Conservation (phyloP, 495 filamentous ascomycete genomes). For the Trichoderma orchidacearum region DNA sequence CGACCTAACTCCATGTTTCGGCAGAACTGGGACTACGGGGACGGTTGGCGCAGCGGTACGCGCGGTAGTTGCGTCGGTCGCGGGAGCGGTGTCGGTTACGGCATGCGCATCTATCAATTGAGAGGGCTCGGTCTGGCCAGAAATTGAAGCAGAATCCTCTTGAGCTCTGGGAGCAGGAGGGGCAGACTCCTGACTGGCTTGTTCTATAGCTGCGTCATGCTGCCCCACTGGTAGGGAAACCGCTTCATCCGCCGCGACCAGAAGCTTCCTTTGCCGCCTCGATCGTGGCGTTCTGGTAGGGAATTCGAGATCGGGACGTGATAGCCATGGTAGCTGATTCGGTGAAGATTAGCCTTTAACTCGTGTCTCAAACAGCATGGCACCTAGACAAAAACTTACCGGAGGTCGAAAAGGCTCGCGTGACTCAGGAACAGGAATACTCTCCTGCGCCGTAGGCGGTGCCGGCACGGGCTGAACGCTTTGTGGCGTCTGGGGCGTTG, state of each 20-base stretch:
- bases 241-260: slow-evolving; percentile 14
- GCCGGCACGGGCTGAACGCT: neutral
- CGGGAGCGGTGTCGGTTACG: slow-evolving; percentile 9
- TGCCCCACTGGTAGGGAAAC: slow-evolving; percentile 21
- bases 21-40: slow-evolving; percentile 55
- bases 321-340: slow-evolving; percentile 69
- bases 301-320: slow-evolving; percentile 51
- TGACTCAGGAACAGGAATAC: slow-evolving; percentile 2
- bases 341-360: neutral
- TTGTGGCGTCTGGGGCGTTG: neutral
- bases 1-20: slow-evolving; percentile 35
- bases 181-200: slow-evolving; percentile 4
- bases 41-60: slow-evolving; percentile 43
- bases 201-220: slow-evolving; percentile 12
- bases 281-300: slow-evolving; percentile 33
- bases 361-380: neutral
- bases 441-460: neutral
- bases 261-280: slow-evolving; percentile 19
- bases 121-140: slow-evolving; percentile 58
- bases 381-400: slow-evolving; percentile 32
- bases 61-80: slow-evolving; percentile 26
- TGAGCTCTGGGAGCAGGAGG: slow-evolving; percentile 15
- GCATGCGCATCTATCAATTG: slow-evolving; percentile 25
- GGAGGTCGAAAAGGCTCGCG: slow-evolving; percentile 44
- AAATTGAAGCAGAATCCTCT: slow-evolving; percentile 54